Evolutionary conservation across 2,329 filamentous ascomycete species (phyloP), one percentile per base, ranked within the genome.

Genomic region (Aspergillus ochraceoroseus): DNA sequence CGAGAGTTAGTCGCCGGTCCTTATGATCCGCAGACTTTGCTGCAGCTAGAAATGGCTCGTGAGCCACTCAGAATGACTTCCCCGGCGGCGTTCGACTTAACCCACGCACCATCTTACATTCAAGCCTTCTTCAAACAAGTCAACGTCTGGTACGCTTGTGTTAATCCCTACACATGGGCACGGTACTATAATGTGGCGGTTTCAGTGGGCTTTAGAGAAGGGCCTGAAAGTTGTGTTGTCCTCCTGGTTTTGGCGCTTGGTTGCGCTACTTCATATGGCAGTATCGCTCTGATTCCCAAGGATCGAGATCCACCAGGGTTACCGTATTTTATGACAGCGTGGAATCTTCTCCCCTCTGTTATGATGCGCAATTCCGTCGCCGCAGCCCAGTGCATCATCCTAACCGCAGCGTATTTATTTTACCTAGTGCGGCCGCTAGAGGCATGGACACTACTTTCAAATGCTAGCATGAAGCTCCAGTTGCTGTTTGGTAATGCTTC

Each of bases 111-210:
- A 32, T 75, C 80, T 3, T 89, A 88, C 59, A 82, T 87, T 27
- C 80, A 85, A 56, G 82, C 85, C 1, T 90, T 87, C 62, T 92
- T 90, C 56, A 80, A 84, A 43, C 75, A 82, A 28, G 86, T 88
- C 44, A 90, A 90, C 50, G 75, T 88, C 2, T 90, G 86, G 83
- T 90, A 90, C 55, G 85, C 86, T 7, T 87, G 84, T 53, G 84
- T 92, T 22, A 89, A 88, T 58, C 85, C 85, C 1, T 85, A 85
- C 61, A 85, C 80, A 1, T 92, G 86, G 85, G 73, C 77, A 28
- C 79, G 74, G 44, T 82, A 87, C 58, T 89, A 89, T 58, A 78
- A 81, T 18, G 83, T 76, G 3, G 86, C 86, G 0, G 72, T 88
- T 5, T 83, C 83, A 2, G 83, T 83, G 50, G 81, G 83, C 1